phyloP scores from a whole-genome alignment of 805 yeast species.

The Nakazawaea populi region DNA sequence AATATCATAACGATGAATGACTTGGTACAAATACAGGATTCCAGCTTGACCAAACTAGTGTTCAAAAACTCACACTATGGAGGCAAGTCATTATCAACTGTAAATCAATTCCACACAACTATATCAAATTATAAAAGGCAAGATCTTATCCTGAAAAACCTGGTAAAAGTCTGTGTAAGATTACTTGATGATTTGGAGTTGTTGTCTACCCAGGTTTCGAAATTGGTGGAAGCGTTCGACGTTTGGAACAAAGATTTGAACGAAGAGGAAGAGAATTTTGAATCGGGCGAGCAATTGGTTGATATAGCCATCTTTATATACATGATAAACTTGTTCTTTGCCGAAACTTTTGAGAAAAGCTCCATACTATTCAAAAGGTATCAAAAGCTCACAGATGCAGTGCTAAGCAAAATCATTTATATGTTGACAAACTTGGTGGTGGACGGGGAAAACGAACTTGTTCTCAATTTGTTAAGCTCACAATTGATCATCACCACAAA shows the following conservation, averaged over 20 bases:
- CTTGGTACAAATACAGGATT: constrained; percentile 19
- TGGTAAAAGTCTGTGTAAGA: constrained; percentile 17
- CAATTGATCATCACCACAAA: constrained; percentile 16
- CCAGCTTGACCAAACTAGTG: constrained; percentile 20
- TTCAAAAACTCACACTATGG: constrained; percentile 23
- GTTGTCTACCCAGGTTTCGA: background rate
- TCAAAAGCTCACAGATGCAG: constrained; percentile 13
- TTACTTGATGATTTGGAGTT: constrained; percentile 21
- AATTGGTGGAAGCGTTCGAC: constrained; percentile 11
- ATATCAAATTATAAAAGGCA: constrained; percentile 5
- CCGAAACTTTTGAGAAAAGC: constrained; percentile 11
- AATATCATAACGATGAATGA: constrained; percentile 28
- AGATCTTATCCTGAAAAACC: constrained; percentile 14
- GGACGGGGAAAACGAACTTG: constrained; percentile 25
- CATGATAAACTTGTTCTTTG: constrained; percentile 18
- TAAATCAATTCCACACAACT: constrained; percentile 15
- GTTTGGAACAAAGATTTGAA: constrained; percentile 18
- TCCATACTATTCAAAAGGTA: constrained; percentile 11
- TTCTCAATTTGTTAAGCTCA: constrained; percentile 19
- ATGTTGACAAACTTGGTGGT: constrained; percentile 16
- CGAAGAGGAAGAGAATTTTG: constrained; percentile 17
- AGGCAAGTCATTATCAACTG: constrained; percentile 15
- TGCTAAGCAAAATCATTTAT: constrained; percentile 15
- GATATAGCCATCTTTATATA: constrained; percentile 13
- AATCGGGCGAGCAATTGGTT: background rate